Evolutionary conservation across 331 rosid species (phyloP), one percentile per base, ranked within the genome.

Genomic region (Quercus phellos): DNA sequence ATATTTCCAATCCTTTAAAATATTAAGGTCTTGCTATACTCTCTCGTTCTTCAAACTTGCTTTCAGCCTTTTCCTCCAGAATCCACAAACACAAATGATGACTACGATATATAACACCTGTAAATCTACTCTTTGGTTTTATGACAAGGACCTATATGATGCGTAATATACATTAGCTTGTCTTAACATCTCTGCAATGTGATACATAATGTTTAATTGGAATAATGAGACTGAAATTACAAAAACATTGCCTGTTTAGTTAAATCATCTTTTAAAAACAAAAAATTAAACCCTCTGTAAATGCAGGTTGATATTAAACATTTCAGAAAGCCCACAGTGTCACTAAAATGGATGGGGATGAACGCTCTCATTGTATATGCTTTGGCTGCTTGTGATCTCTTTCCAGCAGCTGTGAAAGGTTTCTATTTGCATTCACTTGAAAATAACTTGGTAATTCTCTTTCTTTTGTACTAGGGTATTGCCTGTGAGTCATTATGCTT

Each of bases 331-430:
- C 93, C 91, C 46, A 82, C 88, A 18, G 68, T 83, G 54, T 81
- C 88, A 76, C 75, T 92, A 34, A 88, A 92, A 55, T 92, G 91
- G 94, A 87, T 88, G 89, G 97, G 97, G 51, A 85, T 90, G 94
- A 92, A 90, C 81, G 89, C 97, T 32, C 90, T 91, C 72, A 82
- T 88, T 30, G 84, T 91, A 55, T 90, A 88, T 50, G 90, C 88
- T 55, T 76, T 87, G 80, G 97, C 89, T 72, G 92, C 97, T 79
- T 85, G 91, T 75, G 97, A 90, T 50, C 82, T 91, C 56, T 87
- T 91, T 78, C 87, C 91, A 2, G 89, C 83, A 70, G 82, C 83
- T 78, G 29, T 90, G 78, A 93, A 92, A 78, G 97, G 94, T 61
- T 88, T 92, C 86, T 92, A 87, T 83, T 92, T 86, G 90, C 85